Evolutionary conservation across 2,329 filamentous ascomycete species (phyloP).

Genomic region (Thermoascus crustaceus): DNA sequence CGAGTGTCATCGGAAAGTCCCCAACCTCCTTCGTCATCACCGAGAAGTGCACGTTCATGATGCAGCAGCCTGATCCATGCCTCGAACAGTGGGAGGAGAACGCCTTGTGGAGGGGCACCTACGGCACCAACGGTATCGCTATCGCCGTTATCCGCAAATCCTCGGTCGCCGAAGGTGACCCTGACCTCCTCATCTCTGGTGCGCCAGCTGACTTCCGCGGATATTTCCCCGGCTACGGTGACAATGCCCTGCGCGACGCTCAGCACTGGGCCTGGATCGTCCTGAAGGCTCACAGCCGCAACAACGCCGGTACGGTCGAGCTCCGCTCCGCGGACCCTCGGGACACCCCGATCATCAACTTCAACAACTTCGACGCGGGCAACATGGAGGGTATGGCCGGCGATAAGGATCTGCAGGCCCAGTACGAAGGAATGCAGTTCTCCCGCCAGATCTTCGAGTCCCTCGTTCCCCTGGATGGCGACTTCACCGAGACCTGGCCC

Average conservation of each 20-base stretch:
- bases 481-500: slow-evolving; percentile 37
- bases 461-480: slow-evolving; percentile 34
- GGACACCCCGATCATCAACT: slow-evolving; percentile 55
- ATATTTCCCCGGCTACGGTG: slow-evolving; percentile 40
- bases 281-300: slow-evolving; percentile 57
- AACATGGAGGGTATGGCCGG: slow-evolving; percentile 29
- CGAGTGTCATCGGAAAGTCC: slow-evolving; percentile 42
- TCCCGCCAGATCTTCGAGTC: slow-evolving; percentile 40
- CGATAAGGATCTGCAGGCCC: slow-evolving; percentile 44
- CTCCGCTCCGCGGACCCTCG: slow-evolving; percentile 55
- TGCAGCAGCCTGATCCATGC: slow-evolving; percentile 32
- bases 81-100: slow-evolving; percentile 37
- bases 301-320: slow-evolving; percentile 53
- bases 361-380: slow-evolving; percentile 48
- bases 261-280: slow-evolving; percentile 40
- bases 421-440: slow-evolving; percentile 49
- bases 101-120: slow-evolving; percentile 32
- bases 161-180: slow-evolving; percentile 36
- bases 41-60: slow-evolving; percentile 22
- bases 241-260: slow-evolving; percentile 30
- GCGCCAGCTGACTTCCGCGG: slow-evolving; percentile 49
- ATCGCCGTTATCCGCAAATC: slow-evolving; percentile 38
- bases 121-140: slow-evolving; percentile 46
- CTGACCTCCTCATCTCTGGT: slow-evolving; percentile 50
- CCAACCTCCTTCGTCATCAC: slow-evolving; percentile 25